Evolutionary conservation across 495 filamentous ascomycete genomes (phyloP), one percentile per base, ranked within the genome.

Genomic region (Trichoderma parareesei): DNA sequence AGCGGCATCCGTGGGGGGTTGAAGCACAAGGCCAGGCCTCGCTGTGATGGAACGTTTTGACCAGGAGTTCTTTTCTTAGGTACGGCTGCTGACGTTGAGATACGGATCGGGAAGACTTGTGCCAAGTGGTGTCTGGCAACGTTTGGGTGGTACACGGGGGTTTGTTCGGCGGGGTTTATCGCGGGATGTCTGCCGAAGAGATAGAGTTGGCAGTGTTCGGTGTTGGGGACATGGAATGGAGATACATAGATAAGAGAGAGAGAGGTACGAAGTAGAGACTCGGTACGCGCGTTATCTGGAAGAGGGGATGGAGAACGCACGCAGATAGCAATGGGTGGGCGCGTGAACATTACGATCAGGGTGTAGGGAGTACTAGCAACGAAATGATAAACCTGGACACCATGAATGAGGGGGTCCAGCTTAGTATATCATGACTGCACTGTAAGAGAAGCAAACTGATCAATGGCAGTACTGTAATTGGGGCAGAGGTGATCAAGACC

Each of bases 11-110:
- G 53, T 57, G 53, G 53, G 53, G 53, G 53, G 27, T 27, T 37
- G 27, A 14, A 35, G 27, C 11, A 10, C 20, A 57, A 37, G 53
- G 11, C 20, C 7, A 10, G 40, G 40, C 40, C 40, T 41, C 40
- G 53, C 20, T 27, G 53, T 57, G 53, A 57, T 57, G 53, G 14
- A 57, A 57, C 53, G 53, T 57, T 57, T 10, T 57, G 53, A 57
- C 37, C 7, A 11, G 53, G 53, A 10, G 10, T 14, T 0, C 8
- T 57, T 37, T 10, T 27, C 27, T 27, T 27, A 27, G 27, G 27
- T 27, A 27, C 16, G 11, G 37, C 46, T 18, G 46, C 46, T 18
- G 46, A 49, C n/a, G n/a, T 14, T 16, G 27, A 57, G 37, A 48
- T 14, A 18, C 44, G 37, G 5, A 57, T n/a, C 11, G 53, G 3